These are phyloP conservation scores for Lobosporangium transversale DNA, from an alignment of 192 early-diverging fungal genomes.

Conservation along the genomic window DNA sequence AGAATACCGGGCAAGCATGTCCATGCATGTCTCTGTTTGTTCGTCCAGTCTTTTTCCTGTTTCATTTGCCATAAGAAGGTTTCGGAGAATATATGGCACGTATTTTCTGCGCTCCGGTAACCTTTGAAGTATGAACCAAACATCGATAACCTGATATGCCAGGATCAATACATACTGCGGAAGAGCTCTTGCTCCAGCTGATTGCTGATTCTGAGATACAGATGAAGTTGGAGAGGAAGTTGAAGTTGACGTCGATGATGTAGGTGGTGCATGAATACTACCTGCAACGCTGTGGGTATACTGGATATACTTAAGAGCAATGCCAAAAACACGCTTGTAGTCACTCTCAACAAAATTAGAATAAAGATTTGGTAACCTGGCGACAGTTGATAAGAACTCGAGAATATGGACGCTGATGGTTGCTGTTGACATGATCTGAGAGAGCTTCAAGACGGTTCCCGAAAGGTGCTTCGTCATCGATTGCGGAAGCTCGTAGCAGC, in stretches of 20 bases:
- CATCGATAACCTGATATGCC: conserved; percentile 92
- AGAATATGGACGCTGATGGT: conserved; percentile 86
- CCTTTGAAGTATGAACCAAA: conserved; percentile 89
- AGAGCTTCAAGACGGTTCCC: conserved; percentile 76
- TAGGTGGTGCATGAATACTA: conserved; percentile 10
- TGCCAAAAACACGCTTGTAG: conserved; percentile 89
- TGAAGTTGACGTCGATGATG: conserved; percentile 26
- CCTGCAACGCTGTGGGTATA: conserved; percentile 55
- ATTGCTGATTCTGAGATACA: conserved; percentile 1
- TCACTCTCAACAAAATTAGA: conserved; percentile 83
- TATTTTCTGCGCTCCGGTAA: conserved; percentile 78
- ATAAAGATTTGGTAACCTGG: conserved; percentile 79
- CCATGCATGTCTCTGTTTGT: conserved; percentile 91
- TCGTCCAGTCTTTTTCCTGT: conserved; percentile 75
- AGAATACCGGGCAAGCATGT: conserved; percentile 90
- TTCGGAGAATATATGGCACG: conserved; percentile 83
- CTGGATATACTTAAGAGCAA: conserved; percentile 90
- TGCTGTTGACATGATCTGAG: conserved; percentile 82
- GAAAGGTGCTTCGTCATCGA: conserved; percentile 80
- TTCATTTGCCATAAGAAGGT: conserved; percentile 73
- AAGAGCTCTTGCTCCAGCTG: conserved; percentile 59
- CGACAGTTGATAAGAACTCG: conserved; percentile 91
- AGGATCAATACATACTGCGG: conserved; percentile 86
- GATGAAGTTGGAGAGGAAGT: conserved; percentile 26
- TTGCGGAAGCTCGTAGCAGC: conserved; percentile 82